Conservation (phyloP, 1,139 yeast species). For the Scheffersomyces titani region DNA sequence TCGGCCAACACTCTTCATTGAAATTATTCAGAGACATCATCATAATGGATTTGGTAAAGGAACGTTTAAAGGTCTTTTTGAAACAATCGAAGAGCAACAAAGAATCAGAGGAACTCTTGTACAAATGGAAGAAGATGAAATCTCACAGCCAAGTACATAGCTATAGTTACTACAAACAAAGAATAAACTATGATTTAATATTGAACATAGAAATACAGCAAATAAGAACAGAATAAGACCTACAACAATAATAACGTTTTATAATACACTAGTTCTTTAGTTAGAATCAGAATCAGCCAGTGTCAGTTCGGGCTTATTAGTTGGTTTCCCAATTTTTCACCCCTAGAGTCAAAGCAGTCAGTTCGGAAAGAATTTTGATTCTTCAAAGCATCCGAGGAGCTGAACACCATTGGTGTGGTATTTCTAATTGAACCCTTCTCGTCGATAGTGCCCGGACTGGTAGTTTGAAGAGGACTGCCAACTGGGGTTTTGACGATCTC, state of each 20-base stretch:
- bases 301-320: neutral
- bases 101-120: slow-evolving; percentile 49
- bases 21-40: slow-evolving; percentile 75
- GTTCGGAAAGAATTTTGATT: neutral
- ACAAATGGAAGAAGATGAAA: slow-evolving; percentile 2
- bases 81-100: slow-evolving; percentile 70
- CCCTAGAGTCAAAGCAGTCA: neutral
- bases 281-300: neutral
- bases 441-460: neutral
- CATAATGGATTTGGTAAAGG: slow-evolving; percentile 90
- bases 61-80: slow-evolving; percentile 78
- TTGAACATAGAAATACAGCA: neutral
- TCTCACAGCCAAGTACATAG: neutral
- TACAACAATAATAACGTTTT: neutral
- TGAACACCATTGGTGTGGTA: neutral
- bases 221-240: neutral
- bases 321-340: neutral
- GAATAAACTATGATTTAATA: neutral
- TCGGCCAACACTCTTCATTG: slow-evolving; percentile 80
- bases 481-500: neutral
- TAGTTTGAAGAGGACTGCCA: neutral
- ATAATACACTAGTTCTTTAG: neutral
- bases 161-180: neutral
- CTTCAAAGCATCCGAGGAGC: neutral
- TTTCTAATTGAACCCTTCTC: neutral